These are phyloP conservation scores for Capsella bursapastoris DNA, from an alignment of 345 rosid genomes.

Conservation along the genomic window DNA sequence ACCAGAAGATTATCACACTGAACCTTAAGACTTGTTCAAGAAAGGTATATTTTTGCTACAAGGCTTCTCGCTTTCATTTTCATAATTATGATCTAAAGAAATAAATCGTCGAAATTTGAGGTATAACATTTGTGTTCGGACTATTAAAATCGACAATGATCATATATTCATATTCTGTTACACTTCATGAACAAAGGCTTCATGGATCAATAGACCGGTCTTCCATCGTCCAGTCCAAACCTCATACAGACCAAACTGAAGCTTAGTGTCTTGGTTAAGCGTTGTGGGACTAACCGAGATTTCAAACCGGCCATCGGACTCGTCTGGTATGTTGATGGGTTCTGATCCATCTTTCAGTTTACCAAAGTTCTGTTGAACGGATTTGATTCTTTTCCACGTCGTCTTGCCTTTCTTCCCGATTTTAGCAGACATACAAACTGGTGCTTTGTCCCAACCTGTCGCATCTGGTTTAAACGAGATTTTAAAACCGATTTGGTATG, in stretches of 20 bases:
- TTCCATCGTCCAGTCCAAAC: constrained; percentile 74
- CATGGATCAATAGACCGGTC: constrained; percentile 59
- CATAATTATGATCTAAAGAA: constrained; percentile 16
- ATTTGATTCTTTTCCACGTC: constrained; percentile 40
- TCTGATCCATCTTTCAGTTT: constrained; percentile 4
- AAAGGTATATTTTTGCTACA: constrained; percentile 17
- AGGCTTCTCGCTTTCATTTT: neutral
- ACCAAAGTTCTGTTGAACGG: constrained; percentile 31
- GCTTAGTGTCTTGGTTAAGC: neutral
- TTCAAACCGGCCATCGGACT: neutral
- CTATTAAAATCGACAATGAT: constrained; percentile 8
- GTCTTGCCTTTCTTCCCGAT: constrained; percentile 55
- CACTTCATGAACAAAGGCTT: constrained; percentile 42
- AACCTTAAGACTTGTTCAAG: constrained; percentile 50
- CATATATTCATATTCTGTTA: constrained; percentile 21
- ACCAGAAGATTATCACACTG: constrained; percentile 76
- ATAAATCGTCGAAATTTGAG: neutral
- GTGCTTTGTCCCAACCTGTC: constrained; percentile 54
- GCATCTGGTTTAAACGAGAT: constrained; percentile 47
- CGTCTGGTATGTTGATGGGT: constrained; percentile 22
- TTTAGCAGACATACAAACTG: constrained; percentile 65
- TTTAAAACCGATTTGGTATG: constrained; percentile 46
- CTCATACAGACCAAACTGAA: constrained; percentile 73
- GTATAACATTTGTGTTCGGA: constrained; percentile 7
- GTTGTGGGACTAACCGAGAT: constrained; percentile 11